Base-by-base conservation (phyloP, 2,329 filamentous ascomycete genomes). In the Davidsoniella eucalypti region DNA sequence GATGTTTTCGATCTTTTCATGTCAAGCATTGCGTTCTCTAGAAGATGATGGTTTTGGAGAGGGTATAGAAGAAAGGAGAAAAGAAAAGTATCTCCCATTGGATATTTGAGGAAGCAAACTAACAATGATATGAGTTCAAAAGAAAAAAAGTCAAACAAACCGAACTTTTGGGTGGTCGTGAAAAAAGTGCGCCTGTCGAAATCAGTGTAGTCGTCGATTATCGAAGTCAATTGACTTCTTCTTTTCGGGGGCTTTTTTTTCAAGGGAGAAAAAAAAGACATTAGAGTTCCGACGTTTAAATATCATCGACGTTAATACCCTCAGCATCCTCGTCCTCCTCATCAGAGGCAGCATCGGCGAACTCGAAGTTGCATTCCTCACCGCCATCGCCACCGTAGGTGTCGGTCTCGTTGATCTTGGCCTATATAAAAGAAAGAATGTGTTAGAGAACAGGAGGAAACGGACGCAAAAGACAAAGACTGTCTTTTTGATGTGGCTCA, bases 391-490 rank as follows among this genome's bases (percentile, higher is more conserved):
- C 85, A 62, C 86, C 79, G 63, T 83, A 94, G 44, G 87, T 94
- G 68, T 96, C 92, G 57, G 87, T 94, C 78, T 98, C 92, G 79
- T 98, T 98, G 79, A 98, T 98, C 83, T 96, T 96, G 66, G 92
- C 92, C 52, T 53, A 23, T 37, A 44, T n/a, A 10, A 25, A 42
- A 21, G 21, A 14, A 17, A 36, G 9, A 25, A 17, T 16, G 16
- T 6, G 39, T 43, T 37, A 44, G 41, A 18, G 2, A 8, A 5
- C 21, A 29, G 12, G 2, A 14, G 14, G 12, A 45, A 33, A 45
- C 1, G 4, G n/a, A 26, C 5, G 14, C 8, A 40, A 26, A 8
- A 26, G 14, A 38, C 5, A 9, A 10, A 10, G 10, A 33, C 3
- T 26, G 26, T 14, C 7, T 39, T 14, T 17, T 26, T 29, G 21